Evolutionary conservation across 2,329 filamentous ascomycete species (phyloP).

Genomic region (Stagonosporopsis rhizophila): DNA sequence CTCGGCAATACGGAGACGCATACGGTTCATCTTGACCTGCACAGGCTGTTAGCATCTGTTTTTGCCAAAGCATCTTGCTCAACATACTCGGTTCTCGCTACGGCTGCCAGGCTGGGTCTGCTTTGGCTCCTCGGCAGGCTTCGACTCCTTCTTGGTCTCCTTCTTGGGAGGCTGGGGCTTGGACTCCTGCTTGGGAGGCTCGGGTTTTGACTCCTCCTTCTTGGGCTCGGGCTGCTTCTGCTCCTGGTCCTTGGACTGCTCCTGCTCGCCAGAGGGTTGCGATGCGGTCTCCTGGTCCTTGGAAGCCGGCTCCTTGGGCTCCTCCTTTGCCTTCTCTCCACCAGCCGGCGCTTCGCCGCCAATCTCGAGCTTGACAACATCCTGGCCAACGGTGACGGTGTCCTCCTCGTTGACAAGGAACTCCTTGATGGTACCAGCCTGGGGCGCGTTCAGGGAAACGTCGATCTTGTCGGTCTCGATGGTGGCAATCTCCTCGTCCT

Average conservation of each 20-base stretch:
- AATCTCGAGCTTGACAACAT: conserved; percentile 82
- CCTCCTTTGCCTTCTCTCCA: conserved; percentile 62
- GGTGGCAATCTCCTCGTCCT: conserved; percentile 96
- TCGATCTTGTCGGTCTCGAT: conserved; percentile 99
- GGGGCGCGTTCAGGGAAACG: conserved; percentile 92
- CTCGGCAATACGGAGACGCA: conserved; percentile 96
- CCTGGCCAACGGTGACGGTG: conserved; percentile 92
- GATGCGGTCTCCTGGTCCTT: conserved; percentile 65
- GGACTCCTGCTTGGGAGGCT: conserved; percentile 43
- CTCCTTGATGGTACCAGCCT: conserved; percentile 90
- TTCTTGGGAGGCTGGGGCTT: conserved; percentile 31
- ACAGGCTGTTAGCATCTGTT: conserved; percentile 21
- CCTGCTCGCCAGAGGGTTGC: conserved; percentile 59
- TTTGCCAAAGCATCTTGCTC: conserved; percentile 15
- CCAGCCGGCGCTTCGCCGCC: conserved; percentile 61
- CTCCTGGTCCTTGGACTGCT: conserved; percentile 51
- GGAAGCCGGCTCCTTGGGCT: conserved; percentile 67
- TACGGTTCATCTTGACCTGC: conserved; percentile 99
- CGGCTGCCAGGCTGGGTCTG: conserved; percentile 68
- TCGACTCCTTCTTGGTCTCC: conserved; percentile 40
- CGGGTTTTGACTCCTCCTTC: conserved; percentile 50
- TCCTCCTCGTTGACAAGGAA: conserved; percentile 92
- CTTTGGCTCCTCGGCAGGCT: conserved; percentile 23
- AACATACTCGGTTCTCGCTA: conserved; percentile 85
- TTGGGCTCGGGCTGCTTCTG: conserved; percentile 47